Percentiles rank a stretch among this genome's conserved stretches.
Conservation (phyloP, 805 yeast species). For the Teunomyces stri region DNA sequence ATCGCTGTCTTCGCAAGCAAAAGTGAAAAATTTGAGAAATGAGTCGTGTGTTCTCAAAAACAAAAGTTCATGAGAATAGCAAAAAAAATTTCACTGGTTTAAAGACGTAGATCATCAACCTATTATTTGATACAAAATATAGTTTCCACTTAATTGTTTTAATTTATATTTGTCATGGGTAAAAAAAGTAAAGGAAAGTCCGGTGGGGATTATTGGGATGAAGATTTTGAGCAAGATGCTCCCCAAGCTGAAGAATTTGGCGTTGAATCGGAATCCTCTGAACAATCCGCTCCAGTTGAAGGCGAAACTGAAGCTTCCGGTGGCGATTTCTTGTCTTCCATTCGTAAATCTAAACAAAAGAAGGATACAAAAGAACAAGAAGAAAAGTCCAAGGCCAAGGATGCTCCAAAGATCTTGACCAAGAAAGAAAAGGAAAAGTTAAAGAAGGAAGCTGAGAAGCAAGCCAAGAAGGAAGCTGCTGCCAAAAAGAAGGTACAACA, state of each 20-base stretch:
- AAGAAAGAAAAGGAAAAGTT: conserved; percentile 95
- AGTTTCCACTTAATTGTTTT: not conserved
- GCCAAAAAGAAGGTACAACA: conserved; percentile 77
- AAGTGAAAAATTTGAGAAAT: conserved; percentile 9
- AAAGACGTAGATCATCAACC: not conserved
- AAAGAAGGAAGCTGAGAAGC: conserved; percentile 90
- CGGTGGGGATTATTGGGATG: conserved; percentile 79
- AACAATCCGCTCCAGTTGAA: conserved; percentile 15
- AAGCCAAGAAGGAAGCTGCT: conserved; percentile 85
- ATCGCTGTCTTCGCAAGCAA: not conserved
- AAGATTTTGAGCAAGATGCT: conserved; percentile 47
- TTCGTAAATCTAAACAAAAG: conserved; percentile 76
- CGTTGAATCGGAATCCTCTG: conserved; percentile 22
- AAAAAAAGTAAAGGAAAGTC: conserved; percentile 62
- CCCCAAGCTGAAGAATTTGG: conserved; percentile 38
- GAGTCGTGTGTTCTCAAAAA: conserved; percentile 15
- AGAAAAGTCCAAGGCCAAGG: conserved; percentile 47
- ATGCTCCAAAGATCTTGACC: conserved; percentile 74
- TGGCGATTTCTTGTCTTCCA: conserved; percentile 75
- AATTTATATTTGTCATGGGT: conserved; percentile 37
- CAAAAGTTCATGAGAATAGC: not conserved
- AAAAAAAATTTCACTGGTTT: conserved; percentile 15
- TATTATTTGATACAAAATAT: not conserved
- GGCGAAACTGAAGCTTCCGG: conserved; percentile 20
- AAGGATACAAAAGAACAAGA: conserved; percentile 66